These are phyloP conservation scores for Fraxinus velutina DNA, from an alignment of 305 asterid species.

Conservation along the genomic window DNA sequence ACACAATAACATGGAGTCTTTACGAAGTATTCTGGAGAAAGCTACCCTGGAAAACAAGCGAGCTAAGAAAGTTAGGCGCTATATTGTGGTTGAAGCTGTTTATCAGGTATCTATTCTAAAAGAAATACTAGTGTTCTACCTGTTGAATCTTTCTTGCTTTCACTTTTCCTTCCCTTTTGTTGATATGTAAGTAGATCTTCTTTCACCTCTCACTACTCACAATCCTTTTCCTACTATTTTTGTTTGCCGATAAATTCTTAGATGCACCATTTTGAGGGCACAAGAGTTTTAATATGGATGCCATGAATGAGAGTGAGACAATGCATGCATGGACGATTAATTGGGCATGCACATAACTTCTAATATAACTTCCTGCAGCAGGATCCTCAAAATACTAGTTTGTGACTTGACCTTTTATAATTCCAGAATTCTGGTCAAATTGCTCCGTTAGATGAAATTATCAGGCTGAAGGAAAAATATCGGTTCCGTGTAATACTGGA, in stretches of 20 bases:
- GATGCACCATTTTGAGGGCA: neutral
- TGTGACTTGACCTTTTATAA: constrained; percentile 21
- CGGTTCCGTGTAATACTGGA: constrained; percentile 84
- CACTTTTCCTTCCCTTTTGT: neutral
- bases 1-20: constrained; percentile 81
- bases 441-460: constrained; percentile 85
- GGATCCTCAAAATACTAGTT: constrained; percentile 8
- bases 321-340: neutral
- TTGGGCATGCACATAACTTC: neutral
- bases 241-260: neutral
- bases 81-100: constrained; percentile 87
- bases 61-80: constrained; percentile 86
- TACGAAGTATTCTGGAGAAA: constrained; percentile 60
- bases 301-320: neutral
- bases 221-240: neutral
- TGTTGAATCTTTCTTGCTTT: constrained; percentile 8
- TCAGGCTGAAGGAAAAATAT: constrained; percentile 78
- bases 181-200: constrained; percentile 2
- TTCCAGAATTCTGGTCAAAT: constrained; percentile 91
- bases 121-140: neutral
- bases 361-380: constrained; percentile 5
- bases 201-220: neutral
- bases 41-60: constrained; percentile 66
- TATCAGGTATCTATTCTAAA: constrained; percentile 69
- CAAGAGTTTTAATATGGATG: neutral